Conservation (phyloP, 202 grass and related monocot species). For the Setaria viridis region DNA sequence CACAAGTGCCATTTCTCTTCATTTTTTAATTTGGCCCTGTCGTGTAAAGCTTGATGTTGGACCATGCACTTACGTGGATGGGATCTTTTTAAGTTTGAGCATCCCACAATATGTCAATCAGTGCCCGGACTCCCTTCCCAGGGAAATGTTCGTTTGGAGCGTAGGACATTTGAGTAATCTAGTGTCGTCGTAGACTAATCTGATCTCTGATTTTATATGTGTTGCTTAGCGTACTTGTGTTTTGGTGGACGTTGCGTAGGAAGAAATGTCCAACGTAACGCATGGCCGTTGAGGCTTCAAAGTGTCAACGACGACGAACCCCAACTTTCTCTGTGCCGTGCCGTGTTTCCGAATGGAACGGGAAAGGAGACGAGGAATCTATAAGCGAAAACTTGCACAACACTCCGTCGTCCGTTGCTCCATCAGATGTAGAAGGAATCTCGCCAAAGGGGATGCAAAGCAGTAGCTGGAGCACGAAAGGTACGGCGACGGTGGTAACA, state of each 20-base stretch:
- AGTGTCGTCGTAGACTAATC: neutral
- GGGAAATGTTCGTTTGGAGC: neutral
- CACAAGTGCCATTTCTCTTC: constrained; percentile 2
- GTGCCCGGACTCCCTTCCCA: neutral
- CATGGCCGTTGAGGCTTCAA: constrained; percentile 11
- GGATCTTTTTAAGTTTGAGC: neutral
- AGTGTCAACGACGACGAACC: constrained; percentile 21
- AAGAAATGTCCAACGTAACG: neutral
- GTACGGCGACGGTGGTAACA: neutral
- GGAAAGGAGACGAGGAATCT: constrained; percentile 28
- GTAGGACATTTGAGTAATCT: constrained; percentile 7
- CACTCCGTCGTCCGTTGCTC: constrained; percentile 50
- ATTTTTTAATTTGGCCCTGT: neutral
- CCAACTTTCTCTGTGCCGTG: neutral
- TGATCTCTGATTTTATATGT: neutral
- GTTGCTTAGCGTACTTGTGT: constrained; percentile 28
- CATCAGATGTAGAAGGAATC: constrained; percentile 43
- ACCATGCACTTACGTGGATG: constrained; percentile 28
- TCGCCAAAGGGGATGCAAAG: neutral
- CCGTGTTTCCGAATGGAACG: constrained; percentile 10
- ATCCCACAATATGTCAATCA: neutral
- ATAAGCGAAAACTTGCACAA: constrained; percentile 28
- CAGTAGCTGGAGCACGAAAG: constrained; percentile 8
- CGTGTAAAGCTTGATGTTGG: constrained; percentile 34
- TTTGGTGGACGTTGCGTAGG: constrained; percentile 14